Conservation (phyloP, 2,329 filamentous ascomycete genomes). For the Plenodomus lindquistii region DNA sequence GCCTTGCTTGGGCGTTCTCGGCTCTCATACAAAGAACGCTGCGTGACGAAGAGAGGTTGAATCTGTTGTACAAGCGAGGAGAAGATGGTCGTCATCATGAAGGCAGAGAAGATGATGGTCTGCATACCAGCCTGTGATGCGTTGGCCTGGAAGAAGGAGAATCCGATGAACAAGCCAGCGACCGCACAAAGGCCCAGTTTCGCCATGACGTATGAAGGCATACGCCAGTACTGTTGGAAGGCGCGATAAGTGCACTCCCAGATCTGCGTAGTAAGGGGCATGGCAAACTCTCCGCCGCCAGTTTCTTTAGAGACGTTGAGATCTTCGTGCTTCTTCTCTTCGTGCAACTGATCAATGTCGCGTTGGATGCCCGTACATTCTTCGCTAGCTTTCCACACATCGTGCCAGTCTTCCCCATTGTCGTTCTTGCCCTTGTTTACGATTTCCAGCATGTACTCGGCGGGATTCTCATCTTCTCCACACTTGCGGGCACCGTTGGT, state of each 20-base stretch:
- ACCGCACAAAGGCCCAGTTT: conserved; percentile 34
- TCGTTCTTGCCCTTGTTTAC: conserved; percentile 40
- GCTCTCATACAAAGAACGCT: conserved; percentile 63
- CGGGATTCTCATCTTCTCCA: conserved; percentile 67
- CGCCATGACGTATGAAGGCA: conserved; percentile 48
- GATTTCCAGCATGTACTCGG: conserved; percentile 73
- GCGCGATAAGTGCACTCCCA: conserved; percentile 46
- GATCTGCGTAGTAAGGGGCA: conserved; percentile 43
- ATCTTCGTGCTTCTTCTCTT: conserved; percentile 35
- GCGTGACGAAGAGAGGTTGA: conserved; percentile 62
- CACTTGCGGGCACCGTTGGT: conserved; percentile 65
- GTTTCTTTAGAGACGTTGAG: conserved; percentile 36
- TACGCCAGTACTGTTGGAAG: conserved; percentile 53
- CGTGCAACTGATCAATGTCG: conserved; percentile 47
- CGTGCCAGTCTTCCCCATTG: conserved; percentile 44
- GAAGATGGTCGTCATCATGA: conserved; percentile 53
- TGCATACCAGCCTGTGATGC: conserved; percentile 49
- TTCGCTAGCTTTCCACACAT: conserved; percentile 43
- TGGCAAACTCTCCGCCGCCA: conserved; percentile 49
- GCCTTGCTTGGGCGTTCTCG: conserved; percentile 67
- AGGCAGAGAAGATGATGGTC: conserved; percentile 54
- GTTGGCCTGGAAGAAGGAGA: conserved; percentile 49
- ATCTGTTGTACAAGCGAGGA: conserved; percentile 59
- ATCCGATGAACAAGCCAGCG: conserved; percentile 42
- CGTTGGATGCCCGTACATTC: conserved; percentile 32